These are phyloP conservation scores for Yamadazyma takamatsuzukensis DNA, from an alignment of 805 yeast species.

Conservation along the genomic window DNA sequence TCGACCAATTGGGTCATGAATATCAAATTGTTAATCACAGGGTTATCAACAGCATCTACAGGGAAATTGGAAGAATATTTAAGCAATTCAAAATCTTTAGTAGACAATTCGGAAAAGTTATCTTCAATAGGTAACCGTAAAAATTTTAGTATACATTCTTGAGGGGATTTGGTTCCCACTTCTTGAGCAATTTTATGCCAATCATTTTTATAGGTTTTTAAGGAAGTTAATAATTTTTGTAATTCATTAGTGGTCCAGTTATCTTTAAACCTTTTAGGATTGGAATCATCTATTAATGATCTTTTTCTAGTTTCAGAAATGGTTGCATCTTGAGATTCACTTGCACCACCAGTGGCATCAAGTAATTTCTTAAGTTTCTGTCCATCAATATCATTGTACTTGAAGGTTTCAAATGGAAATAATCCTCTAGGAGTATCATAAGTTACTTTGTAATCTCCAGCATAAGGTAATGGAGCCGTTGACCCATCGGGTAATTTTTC, in stretches of 20 bases:
- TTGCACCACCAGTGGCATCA: slow-evolving; percentile 6
- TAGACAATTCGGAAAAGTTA: slow-evolving; percentile 48
- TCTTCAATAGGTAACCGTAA: slow-evolving; percentile 81
- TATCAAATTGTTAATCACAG: slow-evolving; percentile 88
- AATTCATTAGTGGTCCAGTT: slow-evolving; percentile 69
- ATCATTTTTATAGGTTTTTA: slow-evolving; percentile 61
- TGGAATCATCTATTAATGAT: slow-evolving; percentile 2
- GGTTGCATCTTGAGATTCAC: background rate
- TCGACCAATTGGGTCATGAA: slow-evolving; percentile 84
- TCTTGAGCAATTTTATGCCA: slow-evolving; percentile 77
- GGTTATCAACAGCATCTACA: slow-evolving; percentile 82
- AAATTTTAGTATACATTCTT: slow-evolving; percentile 77
- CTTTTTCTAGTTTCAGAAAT: slow-evolving; percentile 2
- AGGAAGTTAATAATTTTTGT: slow-evolving; percentile 57
- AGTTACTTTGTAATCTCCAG: slow-evolving; percentile 72
- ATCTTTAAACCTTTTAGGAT: slow-evolving; percentile 26
- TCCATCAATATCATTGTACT: slow-evolving; percentile 52
- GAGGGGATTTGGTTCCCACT: slow-evolving; percentile 63
- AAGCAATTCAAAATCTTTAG: slow-evolving; percentile 63
- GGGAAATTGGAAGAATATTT: slow-evolving; percentile 84
- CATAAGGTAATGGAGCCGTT: slow-evolving; percentile 57
- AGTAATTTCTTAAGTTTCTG: slow-evolving; percentile 29
- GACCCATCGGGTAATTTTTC: slow-evolving; percentile 45
- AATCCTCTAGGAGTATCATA: slow-evolving; percentile 90
- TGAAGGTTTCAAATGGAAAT: slow-evolving; percentile 85